These are phyloP conservation scores for Tuber microsphaerosporum DNA, from an alignment of 495 filamentous ascomycete species.

Conservation along the genomic window DNA sequence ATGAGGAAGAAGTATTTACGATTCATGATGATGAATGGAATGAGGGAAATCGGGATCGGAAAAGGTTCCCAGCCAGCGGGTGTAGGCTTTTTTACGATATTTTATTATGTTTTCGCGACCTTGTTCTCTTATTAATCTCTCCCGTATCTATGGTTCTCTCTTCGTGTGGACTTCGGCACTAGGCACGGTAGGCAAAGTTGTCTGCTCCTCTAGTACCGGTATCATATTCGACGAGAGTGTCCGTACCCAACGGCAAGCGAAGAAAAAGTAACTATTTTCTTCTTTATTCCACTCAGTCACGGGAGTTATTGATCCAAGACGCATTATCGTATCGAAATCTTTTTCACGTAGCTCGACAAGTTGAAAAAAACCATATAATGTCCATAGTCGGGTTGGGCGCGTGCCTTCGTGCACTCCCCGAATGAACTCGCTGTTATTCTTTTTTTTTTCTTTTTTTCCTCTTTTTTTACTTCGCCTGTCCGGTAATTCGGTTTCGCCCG, in stretches of 20 bases:
- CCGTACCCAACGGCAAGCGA: neutral
- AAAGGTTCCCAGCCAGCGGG: neutral
- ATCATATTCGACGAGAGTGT: neutral
- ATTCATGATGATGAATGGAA: neutral
- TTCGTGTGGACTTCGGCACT: neutral
- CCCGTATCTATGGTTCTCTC: neutral
- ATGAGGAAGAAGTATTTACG: neutral
- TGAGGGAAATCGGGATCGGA: neutral
- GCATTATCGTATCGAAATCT: neutral
- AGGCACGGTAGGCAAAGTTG: neutral
- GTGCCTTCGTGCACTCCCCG: neutral
- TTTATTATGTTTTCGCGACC: neutral
- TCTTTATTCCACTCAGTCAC: neutral
- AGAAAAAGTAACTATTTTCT: neutral
- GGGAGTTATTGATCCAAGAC: neutral
- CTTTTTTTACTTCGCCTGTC: neutral
- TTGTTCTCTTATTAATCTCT: neutral
- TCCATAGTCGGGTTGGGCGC: neutral
- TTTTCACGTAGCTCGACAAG: neutral
- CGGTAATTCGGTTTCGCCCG: conserved; percentile 4
- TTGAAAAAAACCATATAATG: neutral
- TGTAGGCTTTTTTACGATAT: conserved; percentile 1
- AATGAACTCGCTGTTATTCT: neutral
- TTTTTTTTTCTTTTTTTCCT: neutral
- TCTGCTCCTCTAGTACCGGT: neutral